Base-by-base conservation (phyloP, 2,329 filamentous ascomycete genomes). In the Alternaria triticina region DNA sequence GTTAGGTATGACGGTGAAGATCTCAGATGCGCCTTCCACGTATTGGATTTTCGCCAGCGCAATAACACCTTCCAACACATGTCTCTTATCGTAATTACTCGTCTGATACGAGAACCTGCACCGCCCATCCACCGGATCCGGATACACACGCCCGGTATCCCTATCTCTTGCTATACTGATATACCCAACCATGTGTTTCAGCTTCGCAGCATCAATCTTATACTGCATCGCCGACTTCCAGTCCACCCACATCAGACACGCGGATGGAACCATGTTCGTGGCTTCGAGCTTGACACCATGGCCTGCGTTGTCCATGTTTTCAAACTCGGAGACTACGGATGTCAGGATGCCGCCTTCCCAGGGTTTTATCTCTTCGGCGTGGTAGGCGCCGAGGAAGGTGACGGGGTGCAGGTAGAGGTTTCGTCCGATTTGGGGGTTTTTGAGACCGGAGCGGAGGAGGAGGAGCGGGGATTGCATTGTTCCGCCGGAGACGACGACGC, bases 401-500 rank as follows among this genome's bases (percentile, higher is more conserved):
- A 89, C 90, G 1, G 95, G 95, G 74, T 98, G 95, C 1, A 97
- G 79, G 72, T 96, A 85, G 4, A 97, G 86, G 72, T 97, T 92
- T 8, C 86, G 87, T 25, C 95, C 95, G 66, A 97, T 90, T 60
- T 97, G 90, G 5, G 85, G 85, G 76, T 97, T 97, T 83, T 87
- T 90, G 54, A 97, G 79, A 2, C 93, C 93, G 64, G 93, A 97
- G 54, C 90, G 90, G 68, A 89, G 82, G 46, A 98, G 83, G 2
- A 97, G 77, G 1, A 95, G 77, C 0, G 95, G 94, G 47, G 89
- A 94, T 74, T 92, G 89, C 58, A 97, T 81, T 1, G 91, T 88
- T 5, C 95, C 94, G 23, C 87, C 87, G 0, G 92, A 88, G n/a
- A 96, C 80, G 50, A 97, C 87, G 11, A 97, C 91, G 73, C 89